Evolutionary conservation across 2,329 filamentous ascomycete species (phyloP), one percentile per base, ranked within the genome.

Genomic region (Diatrype stigma): DNA sequence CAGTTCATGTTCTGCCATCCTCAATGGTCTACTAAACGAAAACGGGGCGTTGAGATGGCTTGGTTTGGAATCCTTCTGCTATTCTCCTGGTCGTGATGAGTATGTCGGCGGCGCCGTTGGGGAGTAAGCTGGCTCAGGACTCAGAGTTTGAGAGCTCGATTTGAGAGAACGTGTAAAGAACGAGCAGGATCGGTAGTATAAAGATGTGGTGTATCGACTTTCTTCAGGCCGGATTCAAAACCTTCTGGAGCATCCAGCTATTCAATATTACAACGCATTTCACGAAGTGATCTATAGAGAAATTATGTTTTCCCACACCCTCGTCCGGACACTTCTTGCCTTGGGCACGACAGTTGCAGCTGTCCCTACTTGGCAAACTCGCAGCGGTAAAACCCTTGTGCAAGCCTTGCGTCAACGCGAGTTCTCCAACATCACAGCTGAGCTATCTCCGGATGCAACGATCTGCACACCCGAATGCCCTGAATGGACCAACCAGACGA

Each of bases 321-420:
- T 50, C 22, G 14, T 53, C 3, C 46, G 28, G 14, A 17, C 42
- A 32, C 19, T 49, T 32, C 37, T 38, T 21, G 38, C 47, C 46
- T 48, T 50, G 19, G 47, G 45, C 34, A 51, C 44, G 21, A 42
- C 53, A 23, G 53, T 28, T 23, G 37, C 49, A 17, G 53, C 53
- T 45, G 35, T 42, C 17, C 51, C 53, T 45, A 50, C 47, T n/a
- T 38, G 46, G 44, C 48, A 38, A 8, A 46, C 47, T 32, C 49
- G 45, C 47, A 56, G 53, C 22, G 53, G 53, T 42, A 48, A 49
- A 19, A 47, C 35, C 26, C 53, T 53, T 46, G 49, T 56, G 37
- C 32, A 34, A 26, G 35, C 48, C 32, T 42, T 56, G 10, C 28
- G 47, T n/a, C 44, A 38, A 37, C 37, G 42, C 37, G 19, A 42